Base-by-base conservation (phyloP, 2,329 filamentous ascomycete genomes). In the Verticillium zaregamsianum region DNA sequence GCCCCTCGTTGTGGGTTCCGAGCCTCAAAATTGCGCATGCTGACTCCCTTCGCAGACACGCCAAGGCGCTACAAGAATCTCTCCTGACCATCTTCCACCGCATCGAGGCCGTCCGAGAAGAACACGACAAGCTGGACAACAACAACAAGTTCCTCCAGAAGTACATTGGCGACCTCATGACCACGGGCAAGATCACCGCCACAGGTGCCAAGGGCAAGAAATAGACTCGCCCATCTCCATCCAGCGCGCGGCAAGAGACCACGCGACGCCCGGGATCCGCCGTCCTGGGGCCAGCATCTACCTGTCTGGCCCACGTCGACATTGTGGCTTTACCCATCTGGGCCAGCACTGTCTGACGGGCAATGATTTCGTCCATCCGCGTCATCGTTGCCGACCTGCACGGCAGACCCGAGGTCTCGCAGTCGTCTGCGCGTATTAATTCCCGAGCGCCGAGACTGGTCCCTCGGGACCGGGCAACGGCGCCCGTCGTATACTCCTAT, bases 71-170 rank as follows among this genome's bases (percentile, higher is more conserved):
- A 32, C 95, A 99, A 76, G 91, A 93, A 60, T 96, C 92, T 32
- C 86, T 99, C 37, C 83, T 96, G 64, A 91, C 90, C 65, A 90
- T 98, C 54, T 92, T 97, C 67, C 92, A 97, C 76, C 90, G 93
- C 59, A 96, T 98, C 73, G 95, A 99, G 72, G 91, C 92, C 33
- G 93, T 98, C 66, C 92, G 93, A 75, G 90, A 91, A 68, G 94
- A 98, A 73, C 93, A 99, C 73, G 92, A 97, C 78, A 97, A 97
- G 77, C 87, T 99, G 60, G 93, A 98, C 76, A 95, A 86, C 75
- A 93, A 97, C 75, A 99, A 99, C 82, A 94, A 93, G 71, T 97
- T 98, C 72, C 79, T 99, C 57, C 94, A 98, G 76, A 97, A 97
- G 75, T 98, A 98, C 74, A 98, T 98, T 70, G 94, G 94, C 66